Evolutionary conservation across 2,329 filamentous ascomycete genomes (phyloP).

Genomic region (Ophiognomonia clavigignenti-juglandacearum): DNA sequence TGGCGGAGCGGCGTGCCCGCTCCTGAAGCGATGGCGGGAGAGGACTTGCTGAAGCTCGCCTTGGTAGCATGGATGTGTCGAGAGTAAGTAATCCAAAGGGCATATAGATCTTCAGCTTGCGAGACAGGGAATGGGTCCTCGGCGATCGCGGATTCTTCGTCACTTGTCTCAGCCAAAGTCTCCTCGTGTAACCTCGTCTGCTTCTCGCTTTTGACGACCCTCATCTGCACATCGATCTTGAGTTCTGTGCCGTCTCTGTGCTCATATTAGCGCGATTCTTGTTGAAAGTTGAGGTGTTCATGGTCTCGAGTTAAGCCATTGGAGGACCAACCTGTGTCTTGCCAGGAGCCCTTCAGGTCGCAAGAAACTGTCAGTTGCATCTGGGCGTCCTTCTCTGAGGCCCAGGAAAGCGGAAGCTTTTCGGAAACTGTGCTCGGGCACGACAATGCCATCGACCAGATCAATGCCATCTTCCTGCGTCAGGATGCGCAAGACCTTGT

Average conservation of each 20-base stretch:
- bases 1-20: constrained; percentile 70
- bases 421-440: constrained; percentile 93
- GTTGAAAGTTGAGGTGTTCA: not conserved
- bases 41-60: constrained; percentile 53
- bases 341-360: constrained; percentile 80
- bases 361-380: constrained; percentile 74
- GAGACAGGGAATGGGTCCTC: constrained; percentile 42
- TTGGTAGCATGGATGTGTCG: constrained; percentile 79
- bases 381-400: constrained; percentile 74
- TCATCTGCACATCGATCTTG: constrained; percentile 93
- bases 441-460: constrained; percentile 88
- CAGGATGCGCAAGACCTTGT: constrained; percentile 74
- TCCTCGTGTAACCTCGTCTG: constrained; percentile 56
- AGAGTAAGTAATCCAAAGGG: constrained; percentile 96
- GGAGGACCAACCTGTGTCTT: constrained; percentile 29
- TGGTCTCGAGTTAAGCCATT: no score
- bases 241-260: constrained; percentile 90
- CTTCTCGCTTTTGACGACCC: constrained; percentile 86
- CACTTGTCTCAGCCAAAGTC: constrained; percentile 58
- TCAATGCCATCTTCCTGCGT: constrained; percentile 81
- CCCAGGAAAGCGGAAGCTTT: constrained; percentile 80
- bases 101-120: constrained; percentile 79
- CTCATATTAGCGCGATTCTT: not conserved
- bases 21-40: constrained; percentile 58
- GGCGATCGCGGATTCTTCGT: constrained; percentile 41